Conservation (phyloP, 2,329 filamentous ascomycete genomes). For the Hypoxylon sp. region DNA sequence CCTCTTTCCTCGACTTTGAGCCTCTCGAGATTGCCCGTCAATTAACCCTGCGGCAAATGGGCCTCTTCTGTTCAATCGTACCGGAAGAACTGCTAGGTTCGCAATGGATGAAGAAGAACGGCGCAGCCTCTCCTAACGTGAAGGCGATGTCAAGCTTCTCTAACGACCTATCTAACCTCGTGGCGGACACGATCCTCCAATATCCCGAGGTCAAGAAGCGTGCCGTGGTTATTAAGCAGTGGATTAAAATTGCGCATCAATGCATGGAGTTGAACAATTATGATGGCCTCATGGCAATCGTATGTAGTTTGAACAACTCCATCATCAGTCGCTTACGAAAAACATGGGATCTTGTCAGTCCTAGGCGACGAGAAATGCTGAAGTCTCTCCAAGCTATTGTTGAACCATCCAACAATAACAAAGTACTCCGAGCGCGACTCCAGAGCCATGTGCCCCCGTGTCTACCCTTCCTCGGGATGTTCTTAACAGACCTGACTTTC, state of each 20-base stretch:
- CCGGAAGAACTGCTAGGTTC: constrained; percentile 91
- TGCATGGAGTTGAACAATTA: constrained; percentile 94
- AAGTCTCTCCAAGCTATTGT: constrained; percentile 84
- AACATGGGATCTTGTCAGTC: constrained; percentile 90
- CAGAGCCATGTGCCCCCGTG: constrained; percentile 90
- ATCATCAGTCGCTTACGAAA: constrained; percentile 87
- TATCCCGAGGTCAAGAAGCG: constrained; percentile 93
- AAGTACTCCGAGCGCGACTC: constrained; percentile 81
- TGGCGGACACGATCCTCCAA: constrained; percentile 90
- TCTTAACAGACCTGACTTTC: constrained; percentile 94
- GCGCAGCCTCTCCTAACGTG: constrained; percentile 83
- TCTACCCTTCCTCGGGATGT: constrained; percentile 94
- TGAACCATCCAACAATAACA: constrained; percentile 90
- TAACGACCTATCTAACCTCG: constrained; percentile 90
- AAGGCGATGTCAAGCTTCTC: constrained; percentile 93
- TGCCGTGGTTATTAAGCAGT: constrained; percentile 91
- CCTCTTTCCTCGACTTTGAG: constrained; percentile 89
- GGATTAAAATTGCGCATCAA: constrained; percentile 92
- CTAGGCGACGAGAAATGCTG: constrained; percentile 82
- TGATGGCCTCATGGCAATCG: constrained; percentile 95
- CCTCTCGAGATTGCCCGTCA: constrained; percentile 90
- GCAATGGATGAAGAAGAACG: constrained; percentile 92
- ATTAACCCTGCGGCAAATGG: constrained; percentile 90
- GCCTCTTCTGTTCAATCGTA: constrained; percentile 88
- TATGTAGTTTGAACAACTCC: constrained; percentile 91